Evolutionary conservation across 2,329 filamentous ascomycete species (phyloP), one percentile per base, ranked within the genome.

Genomic region (Xylariaceae sp.): DNA sequence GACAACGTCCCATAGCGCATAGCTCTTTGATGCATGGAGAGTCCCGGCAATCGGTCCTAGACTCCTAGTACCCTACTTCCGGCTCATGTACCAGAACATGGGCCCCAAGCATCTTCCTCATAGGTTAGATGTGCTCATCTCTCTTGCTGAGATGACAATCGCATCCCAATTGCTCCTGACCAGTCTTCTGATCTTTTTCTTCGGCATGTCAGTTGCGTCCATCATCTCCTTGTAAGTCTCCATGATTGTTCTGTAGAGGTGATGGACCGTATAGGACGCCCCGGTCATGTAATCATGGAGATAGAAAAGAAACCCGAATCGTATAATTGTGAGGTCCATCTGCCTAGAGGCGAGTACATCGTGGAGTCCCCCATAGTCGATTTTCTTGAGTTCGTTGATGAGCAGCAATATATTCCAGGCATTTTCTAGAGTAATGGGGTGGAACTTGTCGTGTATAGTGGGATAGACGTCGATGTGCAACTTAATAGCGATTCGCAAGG

Each of bases 241-340:
- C 27, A 63, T 44, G 32, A 65, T 50, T 7, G 67, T 55, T n/a
- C 47, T 55, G 3, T 62, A 61, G 31, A 66, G 63, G 1, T 65
- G 63, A 19, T 60, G 64, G 8, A 60, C 50, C 8, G 47, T 39
- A n/a, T 62, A 60, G 47, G 61, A 65, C 59, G 64, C 64, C 32
- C 50, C 49, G 12, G 59, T 58, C 3, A 59, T 53, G 50, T 66
- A 41, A 11, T 67, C 64, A 51, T 62, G 57, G 12, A 65, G 48
- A 26, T 64, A 62, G 46, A 66, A 60, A 7, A 68, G 55, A 30
- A 67, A 61, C 4, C 64, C 65, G 47, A 65, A 60, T 43, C 64
- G 67, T 31, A 62, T 42, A 43, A 63, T 41, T 42, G 64, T 62
- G 47, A 65, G 59, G 39, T 65, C 60, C n/a, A 67, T 3, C 27